phyloP scores from a whole-genome alignment of 345 rosid species.

The Physaria fendleri region DNA sequence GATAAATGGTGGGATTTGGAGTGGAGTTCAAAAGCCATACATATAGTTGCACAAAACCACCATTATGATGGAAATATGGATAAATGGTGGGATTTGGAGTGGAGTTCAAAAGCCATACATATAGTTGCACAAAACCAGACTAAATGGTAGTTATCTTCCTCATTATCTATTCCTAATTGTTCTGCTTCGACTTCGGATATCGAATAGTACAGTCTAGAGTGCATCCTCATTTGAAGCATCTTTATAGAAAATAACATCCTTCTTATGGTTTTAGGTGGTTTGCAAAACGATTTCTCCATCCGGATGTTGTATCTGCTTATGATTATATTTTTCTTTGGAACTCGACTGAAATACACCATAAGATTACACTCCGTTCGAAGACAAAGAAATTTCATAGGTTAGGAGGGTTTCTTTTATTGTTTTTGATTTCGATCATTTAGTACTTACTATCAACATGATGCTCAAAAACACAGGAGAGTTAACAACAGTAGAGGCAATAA shows the following conservation, averaged over 20 bases:
- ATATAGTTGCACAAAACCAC: conserved; percentile 89
- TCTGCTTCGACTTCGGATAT: background rate
- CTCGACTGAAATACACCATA: conserved; percentile 88
- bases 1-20: conserved; percentile 79
- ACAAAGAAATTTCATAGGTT: conserved; percentile 69
- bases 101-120: conserved; percentile 78
- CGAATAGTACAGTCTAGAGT: background rate
- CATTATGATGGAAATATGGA: conserved; percentile 69
- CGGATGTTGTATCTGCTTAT: conserved; percentile 71
- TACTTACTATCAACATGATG: conserved; percentile 5
- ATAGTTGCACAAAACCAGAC: conserved; percentile 92
- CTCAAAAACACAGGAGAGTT: conserved; percentile 24
- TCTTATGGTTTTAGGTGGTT: conserved; percentile 66
- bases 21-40: conserved; percentile 76
- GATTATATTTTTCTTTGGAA: conserved; percentile 96
- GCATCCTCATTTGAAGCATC: background rate
- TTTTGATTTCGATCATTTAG: conserved; percentile 1
- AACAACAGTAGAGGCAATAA: conserved; percentile 15
- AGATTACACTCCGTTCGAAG: conserved; percentile 78
- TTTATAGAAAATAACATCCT: background rate
- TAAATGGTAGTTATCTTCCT: conserved; percentile 55
- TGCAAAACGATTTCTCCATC: conserved; percentile 97
- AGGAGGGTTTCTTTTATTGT: background rate
- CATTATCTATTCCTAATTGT: background rate
- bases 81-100: conserved; percentile 75